phyloP scores from a whole-genome alignment of 2,329 filamentous ascomycete genomes.

The Monilinia fructigena region DNA sequence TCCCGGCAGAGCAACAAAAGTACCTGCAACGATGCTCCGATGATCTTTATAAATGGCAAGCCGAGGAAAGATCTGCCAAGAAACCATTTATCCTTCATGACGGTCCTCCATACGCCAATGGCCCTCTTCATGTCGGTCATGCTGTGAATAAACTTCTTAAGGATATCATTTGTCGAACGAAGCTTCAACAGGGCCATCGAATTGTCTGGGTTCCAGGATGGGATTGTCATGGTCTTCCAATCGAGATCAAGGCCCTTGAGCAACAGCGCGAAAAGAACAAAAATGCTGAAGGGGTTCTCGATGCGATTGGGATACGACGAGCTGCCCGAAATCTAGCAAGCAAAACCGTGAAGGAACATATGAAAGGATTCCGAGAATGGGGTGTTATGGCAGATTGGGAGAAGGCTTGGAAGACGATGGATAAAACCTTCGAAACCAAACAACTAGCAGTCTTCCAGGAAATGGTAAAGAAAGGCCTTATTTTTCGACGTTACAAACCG shows the following conservation, averaged over 20 bases:
- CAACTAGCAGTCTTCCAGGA: conserved; percentile 74
- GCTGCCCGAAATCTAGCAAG: conserved; percentile 65
- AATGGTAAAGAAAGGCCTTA: conserved; percentile 70
- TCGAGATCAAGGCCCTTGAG: conserved; percentile 86
- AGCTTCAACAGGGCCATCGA: conserved; percentile 71
- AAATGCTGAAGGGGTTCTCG: conserved; percentile 42
- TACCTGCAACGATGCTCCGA: conserved; percentile 78
- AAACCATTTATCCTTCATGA: conserved; percentile 81
- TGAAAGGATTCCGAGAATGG: conserved; percentile 69
- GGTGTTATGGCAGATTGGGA: conserved; percentile 82
- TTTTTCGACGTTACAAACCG: conserved; percentile 77
- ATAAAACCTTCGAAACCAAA: conserved; percentile 68
- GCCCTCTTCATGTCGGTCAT: conserved; percentile 85
- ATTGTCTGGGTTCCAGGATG: conserved; percentile 88
- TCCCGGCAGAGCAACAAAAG: conserved; percentile 47
- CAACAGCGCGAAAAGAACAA: conserved; percentile 32
- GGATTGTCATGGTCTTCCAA: conserved; percentile 97
- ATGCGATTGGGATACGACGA: conserved; percentile 59
- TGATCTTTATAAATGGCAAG: conserved; percentile 87
- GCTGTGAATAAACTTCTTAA: conserved; percentile 96
- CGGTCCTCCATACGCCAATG: conserved; percentile 96
- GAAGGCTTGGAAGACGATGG: conserved; percentile 75
- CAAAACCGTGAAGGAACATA: conserved; percentile 69
- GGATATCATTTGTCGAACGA: conserved; percentile 82
- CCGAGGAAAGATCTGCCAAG: conserved; percentile 34